Evolutionary conservation across 306 rosid genomes (phyloP).

Genomic region (Quercus alba): DNA sequence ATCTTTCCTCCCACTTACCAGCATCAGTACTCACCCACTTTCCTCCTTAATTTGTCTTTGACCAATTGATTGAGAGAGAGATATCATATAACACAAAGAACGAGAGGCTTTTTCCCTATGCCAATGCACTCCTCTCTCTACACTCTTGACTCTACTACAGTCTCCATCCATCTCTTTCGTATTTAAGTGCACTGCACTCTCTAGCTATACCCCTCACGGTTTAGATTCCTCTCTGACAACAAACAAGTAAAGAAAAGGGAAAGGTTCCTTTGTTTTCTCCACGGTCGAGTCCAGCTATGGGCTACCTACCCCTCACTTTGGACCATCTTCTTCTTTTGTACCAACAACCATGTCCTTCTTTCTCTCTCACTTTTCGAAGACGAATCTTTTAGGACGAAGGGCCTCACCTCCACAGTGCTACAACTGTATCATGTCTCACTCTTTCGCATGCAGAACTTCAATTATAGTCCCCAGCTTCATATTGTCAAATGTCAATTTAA

Average conservation of each 20-base stretch:
- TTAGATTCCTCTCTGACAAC: constrained; percentile 43
- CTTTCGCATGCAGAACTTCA: neutral
- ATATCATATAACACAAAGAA: constrained; percentile 10
- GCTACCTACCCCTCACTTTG: constrained; percentile 10
- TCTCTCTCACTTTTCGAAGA: constrained; percentile 4
- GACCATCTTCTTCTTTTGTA: constrained; percentile 28
- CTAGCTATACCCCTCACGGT: constrained; percentile 14
- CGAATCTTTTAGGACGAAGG: constrained; percentile 40
- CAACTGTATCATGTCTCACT: constrained; percentile 4
- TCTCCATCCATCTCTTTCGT: constrained; percentile 23
- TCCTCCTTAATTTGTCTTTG: neutral
- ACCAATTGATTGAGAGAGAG: constrained; percentile 12
- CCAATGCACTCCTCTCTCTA: no score
- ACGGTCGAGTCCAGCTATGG: constrained; percentile 24
- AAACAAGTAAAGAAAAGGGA: constrained; percentile 27
- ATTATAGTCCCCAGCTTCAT: neutral
- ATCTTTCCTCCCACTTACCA: neutral
- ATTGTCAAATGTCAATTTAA: neutral
- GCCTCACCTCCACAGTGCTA: constrained; percentile 10
- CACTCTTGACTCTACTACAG: neutral
- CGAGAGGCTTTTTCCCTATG: constrained; percentile 2
- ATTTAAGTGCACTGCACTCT: constrained; percentile 18
- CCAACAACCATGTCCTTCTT: neutral
- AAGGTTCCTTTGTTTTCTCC: constrained; percentile 36
- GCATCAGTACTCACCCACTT: neutral